Conservation (phyloP, 768 basidiomycete species). For the Trametes punicea region DNA sequence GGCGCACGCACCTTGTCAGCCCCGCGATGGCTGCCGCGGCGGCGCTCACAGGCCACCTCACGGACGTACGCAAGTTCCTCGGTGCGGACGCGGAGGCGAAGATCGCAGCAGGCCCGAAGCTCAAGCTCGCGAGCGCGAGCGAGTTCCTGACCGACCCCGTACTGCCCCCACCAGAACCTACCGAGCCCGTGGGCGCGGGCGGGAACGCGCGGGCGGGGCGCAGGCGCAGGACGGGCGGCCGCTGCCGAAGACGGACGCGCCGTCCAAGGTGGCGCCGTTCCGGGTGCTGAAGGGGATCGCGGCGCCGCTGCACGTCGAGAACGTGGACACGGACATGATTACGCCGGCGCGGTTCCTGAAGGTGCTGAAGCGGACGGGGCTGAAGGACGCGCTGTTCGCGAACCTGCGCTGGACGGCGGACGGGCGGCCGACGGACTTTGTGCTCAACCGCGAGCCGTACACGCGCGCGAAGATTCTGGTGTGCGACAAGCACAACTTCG, state of each 20-base stretch:
- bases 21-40: constrained; percentile 71
- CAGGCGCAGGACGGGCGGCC: constrained; percentile 20
- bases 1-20: constrained; percentile 59
- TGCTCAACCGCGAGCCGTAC: constrained; percentile 59
- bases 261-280: constrained; percentile 40
- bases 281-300: constrained; percentile 49
- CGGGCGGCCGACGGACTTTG: constrained; percentile 53
- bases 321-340: constrained; percentile 66
- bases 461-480: constrained; percentile 51
- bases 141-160: constrained; percentile 74
- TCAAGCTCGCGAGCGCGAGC: constrained; percentile 68
- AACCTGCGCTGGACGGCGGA: constrained; percentile 47
- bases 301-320: constrained; percentile 51
- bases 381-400: constrained; percentile 57
- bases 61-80: constrained; percentile 55
- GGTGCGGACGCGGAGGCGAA: constrained; percentile 32
- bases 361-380: constrained; percentile 61
- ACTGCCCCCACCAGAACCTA: constrained; percentile 38
- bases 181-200: constrained; percentile 14
- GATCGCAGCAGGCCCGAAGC: constrained; percentile 35
- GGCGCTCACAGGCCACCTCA: constrained; percentile 54
- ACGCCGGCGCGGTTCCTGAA: constrained; percentile 68
- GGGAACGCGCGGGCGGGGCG: background rate
- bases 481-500: constrained; percentile 59
- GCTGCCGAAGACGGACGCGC: constrained; percentile 29